Conservation (phyloP, 495 filamentous ascomycete genomes). For the Xylaria grammica region DNA sequence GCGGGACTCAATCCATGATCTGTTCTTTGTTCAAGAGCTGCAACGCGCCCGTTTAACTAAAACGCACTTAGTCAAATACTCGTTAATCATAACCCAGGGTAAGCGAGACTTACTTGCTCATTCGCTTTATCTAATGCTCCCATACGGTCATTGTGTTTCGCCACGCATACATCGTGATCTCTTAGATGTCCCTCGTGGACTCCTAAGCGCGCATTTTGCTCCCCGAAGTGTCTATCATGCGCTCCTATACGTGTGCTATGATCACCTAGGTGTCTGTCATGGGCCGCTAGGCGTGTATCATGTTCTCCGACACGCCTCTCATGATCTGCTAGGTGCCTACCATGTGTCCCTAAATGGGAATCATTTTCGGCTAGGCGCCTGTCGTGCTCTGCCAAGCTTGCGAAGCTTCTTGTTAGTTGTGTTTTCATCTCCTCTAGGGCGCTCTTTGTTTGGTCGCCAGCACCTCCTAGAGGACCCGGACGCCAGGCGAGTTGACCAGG, state of each 20-base stretch:
- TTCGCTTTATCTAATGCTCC: conserved; percentile 13
- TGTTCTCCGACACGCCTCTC: conserved; percentile 9
- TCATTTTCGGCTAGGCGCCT: conserved; percentile 9
- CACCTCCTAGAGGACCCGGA: conserved; percentile 12
- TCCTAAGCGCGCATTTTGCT: conserved; percentile 8
- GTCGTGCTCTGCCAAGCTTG: conserved; percentile 16
- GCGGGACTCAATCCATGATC: conserved; percentile 19
- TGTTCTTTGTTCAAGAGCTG: conserved; percentile 18
- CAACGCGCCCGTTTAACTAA: conserved; percentile 14
- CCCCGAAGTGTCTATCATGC: conserved; percentile 13
- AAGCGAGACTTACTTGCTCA: conserved; percentile 19
- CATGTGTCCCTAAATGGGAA: background rate
- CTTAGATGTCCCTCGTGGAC: background rate
- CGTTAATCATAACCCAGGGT: background rate
- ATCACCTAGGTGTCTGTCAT: conserved; percentile 13
- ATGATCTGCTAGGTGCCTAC: conserved; percentile 9
- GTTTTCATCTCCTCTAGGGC: conserved; percentile 16
- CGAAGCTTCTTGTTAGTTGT: conserved; percentile 18
- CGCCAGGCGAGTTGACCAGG: conserved; percentile 17
- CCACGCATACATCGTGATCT: conserved; percentile 10
- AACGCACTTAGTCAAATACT: background rate
- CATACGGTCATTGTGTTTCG: conserved; percentile 13
- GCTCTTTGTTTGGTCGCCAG: conserved; percentile 17
- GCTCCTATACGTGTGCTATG: conserved; percentile 8
- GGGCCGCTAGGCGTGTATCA: conserved; percentile 3